These are phyloP conservation scores for Saposhnikovia divaricata DNA, from an alignment of 129 eudicot species.

Conservation along the genomic window DNA sequence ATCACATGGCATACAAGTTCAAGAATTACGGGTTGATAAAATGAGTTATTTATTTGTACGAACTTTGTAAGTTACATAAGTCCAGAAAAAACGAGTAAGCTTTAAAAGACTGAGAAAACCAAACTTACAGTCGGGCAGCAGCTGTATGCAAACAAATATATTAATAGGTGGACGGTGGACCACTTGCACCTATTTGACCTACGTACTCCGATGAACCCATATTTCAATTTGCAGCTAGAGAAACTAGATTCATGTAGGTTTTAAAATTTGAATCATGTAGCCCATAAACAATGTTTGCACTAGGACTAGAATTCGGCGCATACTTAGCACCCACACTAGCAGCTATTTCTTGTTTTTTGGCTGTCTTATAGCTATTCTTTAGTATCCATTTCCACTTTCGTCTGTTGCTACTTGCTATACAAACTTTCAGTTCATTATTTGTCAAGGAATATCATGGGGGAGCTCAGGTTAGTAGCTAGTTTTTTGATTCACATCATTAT, in stretches of 20 bases:
- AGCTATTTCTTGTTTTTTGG: neutral
- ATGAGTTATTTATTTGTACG: neutral
- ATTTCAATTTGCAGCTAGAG: neutral
- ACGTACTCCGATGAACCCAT: neutral
- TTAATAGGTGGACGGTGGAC: neutral
- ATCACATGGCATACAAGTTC: neutral
- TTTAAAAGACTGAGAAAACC: neutral
- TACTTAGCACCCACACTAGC: neutral
- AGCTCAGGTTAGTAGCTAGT: neutral
- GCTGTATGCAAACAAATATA: neutral
- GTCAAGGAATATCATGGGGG: neutral
- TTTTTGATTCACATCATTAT: neutral
- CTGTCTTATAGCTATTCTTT: neutral
- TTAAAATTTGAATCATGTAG: neutral
- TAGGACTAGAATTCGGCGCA: neutral
- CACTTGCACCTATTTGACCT: neutral
- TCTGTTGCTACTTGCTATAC: neutral
- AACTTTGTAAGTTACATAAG: neutral
- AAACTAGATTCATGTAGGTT: neutral
- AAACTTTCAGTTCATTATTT: neutral
- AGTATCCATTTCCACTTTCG: neutral
- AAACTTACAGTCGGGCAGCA: neutral
- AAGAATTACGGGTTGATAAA: neutral
- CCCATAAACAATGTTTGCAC: neutral
- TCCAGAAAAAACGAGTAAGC: neutral